A percentile compares a stretch with the other conserved stretches of the same genome.
phyloP scores from a whole-genome alignment of 2,329 filamentous ascomycete species.

The Dryadomyces quercivorus region DNA sequence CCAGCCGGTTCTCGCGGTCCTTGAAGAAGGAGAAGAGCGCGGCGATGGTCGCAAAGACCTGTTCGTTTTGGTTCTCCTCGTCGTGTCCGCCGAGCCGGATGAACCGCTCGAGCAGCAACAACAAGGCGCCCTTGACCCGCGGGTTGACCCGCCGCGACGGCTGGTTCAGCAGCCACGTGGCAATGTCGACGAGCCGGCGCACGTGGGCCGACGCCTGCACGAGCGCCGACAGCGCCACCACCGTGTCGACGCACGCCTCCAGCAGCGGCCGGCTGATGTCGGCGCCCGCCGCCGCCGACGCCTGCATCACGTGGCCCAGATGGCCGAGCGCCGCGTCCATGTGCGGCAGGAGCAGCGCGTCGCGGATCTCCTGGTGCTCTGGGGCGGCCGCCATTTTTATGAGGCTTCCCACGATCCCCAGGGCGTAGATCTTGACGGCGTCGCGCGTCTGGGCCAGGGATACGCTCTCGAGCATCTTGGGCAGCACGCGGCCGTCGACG shows the following conservation, averaged over 20 bases:
- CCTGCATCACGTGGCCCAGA: slow-evolving; percentile 7
- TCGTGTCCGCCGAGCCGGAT: slow-evolving; percentile 46
- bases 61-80: slow-evolving; percentile 48
- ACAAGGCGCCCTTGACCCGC: slow-evolving; percentile 67
- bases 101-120: slow-evolving; percentile 72
- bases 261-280: slow-evolving; percentile 60
- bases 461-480: slow-evolving; percentile 61
- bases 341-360: slow-evolving; percentile 44
- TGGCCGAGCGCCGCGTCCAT: slow-evolving; percentile 41
- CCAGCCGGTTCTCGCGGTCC: slow-evolving; percentile 62
- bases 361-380: slow-evolving; percentile 27
- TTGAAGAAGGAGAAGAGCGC: slow-evolving; percentile 85
- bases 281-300: slow-evolving; percentile 1
- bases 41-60: slow-evolving; percentile 62
- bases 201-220: slow-evolving; percentile 57
- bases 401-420: slow-evolving; percentile 62
- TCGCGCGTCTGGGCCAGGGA: slow-evolving; percentile 55
- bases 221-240: slow-evolving; percentile 63
- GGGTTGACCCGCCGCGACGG: slow-evolving; percentile 74
- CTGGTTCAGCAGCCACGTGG: slow-evolving; percentile 70
- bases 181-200: slow-evolving; percentile 66
- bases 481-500: slow-evolving; percentile 50
- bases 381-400: slow-evolving; percentile 48
- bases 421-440: slow-evolving; percentile 71
- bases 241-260: slow-evolving; percentile 64